Base-by-base conservation (phyloP, 2,329 filamentous ascomycete genomes). In the Graphilbum ipis-grandicollis region DNA sequence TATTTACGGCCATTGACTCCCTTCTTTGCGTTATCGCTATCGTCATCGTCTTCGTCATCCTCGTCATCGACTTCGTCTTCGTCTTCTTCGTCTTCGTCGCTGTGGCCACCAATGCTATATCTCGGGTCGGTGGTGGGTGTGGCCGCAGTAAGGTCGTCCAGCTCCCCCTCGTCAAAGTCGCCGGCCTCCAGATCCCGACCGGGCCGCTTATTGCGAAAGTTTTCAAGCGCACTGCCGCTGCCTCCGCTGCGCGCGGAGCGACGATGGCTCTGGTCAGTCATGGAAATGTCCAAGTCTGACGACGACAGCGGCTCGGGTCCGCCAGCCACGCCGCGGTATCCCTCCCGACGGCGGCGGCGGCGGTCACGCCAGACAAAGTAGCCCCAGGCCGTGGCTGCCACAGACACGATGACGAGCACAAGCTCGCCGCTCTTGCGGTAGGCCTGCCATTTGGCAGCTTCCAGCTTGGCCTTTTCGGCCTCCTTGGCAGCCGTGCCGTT, bases 361-460 rank as follows among this genome's bases (percentile, higher is more conserved):
- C 75, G 68, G 40, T 72, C 65, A 40, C 64, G 65, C 71, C 72
- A 79, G 48, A 80, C 56, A 45, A 68, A 76, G 52, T 75, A 80
- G n/a, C 77, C 82, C 77, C 83, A 93, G 12, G 71, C 60, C 5
- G 59, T 61, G 1, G 80, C 82, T 2, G 75, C 76, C 41, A 90
- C 71, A 36, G 78, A 63, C 15, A 93, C 82, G 34, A 94, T 72
- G 14, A 86, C 73, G 3, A 94, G 67, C 2, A 85, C 84, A 7
- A 86, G 71, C 56, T 92, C 83, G 35, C 86, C 85, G 3, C 82
- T 90, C 48, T 81, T 78, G 52, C 79, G 79, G 56, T 94, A 94
- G 0, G 86, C 86, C 36, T 77, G 71, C 81, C 85, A 92, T 49
- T 86, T 81, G 15, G 85, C 84, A 21, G 83, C 72, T 47, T 86